Base-by-base conservation (phyloP, 2,329 filamentous ascomycete species). In the Ascochyta viciae-villosae region DNA sequence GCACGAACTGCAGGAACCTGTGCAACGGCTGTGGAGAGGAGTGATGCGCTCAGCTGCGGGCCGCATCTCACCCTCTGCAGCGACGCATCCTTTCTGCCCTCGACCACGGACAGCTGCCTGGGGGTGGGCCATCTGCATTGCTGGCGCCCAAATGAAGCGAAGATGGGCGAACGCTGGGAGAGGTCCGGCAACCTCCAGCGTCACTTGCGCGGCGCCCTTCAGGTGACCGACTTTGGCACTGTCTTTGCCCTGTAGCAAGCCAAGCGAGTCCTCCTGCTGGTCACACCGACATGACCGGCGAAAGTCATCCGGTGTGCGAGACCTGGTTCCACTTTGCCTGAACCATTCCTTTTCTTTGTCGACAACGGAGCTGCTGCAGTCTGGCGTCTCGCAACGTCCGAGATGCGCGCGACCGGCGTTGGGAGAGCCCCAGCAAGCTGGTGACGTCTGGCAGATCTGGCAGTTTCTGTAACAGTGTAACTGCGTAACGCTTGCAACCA, bases 301-400 rank as follows among this genome's bases (percentile, higher is more conserved):
- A 3, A 10, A 39, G 50, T 52, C 50, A 52, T 27, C 42, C 50
- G 50, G 50, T n/a, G 42, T 40, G 42, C 42, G 23, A 52, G 23
- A 42, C 50, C 43, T 43, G 29, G 34, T 51, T 33, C 49, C 49
- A 51, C 40, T 27, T 44, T 29, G 41, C 34, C 33, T 26, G 34
- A 24, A 27, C 26, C 40, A 9, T 40, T 50, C 3, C 29, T 43
- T 46, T 52, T 46, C 34, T 41, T 47, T 46, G 43, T 38, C 31
- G 33, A 34, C 7, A 16, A 13, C 8, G 23, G 16, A 26, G n/a
- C 19, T 38, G 31, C 50, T 47, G 50, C 24, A 29, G 24, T 51
- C 12, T 39, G 34, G 41, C 16, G 16, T 51, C 41, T 38, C n/a
- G 39, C 49, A 39, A 15, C 34, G 41, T 22, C 41, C 49, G 31